phyloP scores from a whole-genome alignment of 768 basidiomycete species.

The Boletellus sp. region DNA sequence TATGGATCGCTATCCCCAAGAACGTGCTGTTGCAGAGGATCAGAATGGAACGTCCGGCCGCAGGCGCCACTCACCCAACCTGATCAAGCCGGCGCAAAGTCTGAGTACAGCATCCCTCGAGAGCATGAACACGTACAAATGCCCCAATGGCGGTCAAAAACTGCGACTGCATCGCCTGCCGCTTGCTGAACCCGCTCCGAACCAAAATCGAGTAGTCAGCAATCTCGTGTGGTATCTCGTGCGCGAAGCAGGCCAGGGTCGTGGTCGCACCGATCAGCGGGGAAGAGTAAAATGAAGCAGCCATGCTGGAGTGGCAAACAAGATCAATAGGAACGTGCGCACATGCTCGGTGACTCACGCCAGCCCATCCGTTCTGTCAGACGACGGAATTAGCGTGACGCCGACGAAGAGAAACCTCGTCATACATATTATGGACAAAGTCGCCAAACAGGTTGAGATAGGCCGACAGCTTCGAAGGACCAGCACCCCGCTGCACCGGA shows the following conservation, averaged over 20 bases:
- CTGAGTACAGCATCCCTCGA: slow-evolving; percentile 7
- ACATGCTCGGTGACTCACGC: slow-evolving; percentile 52
- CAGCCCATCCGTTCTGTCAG: slow-evolving; percentile 80
- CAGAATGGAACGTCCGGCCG: slow-evolving; percentile 3
- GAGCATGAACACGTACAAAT: slow-evolving; percentile 51
- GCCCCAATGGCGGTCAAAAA: slow-evolving; percentile 90
- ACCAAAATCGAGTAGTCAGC: slow-evolving; percentile 96
- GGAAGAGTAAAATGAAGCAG: slow-evolving; percentile 95
- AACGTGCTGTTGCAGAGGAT: slow-evolving; percentile 54
- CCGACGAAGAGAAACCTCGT: slow-evolving; percentile 9
- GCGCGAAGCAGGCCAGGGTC: slow-evolving; percentile 91
- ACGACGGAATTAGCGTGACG: slow-evolving; percentile 13
- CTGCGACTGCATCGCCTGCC: slow-evolving; percentile 90
- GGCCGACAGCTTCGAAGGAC: slow-evolving; percentile 81
- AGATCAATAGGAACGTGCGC: slow-evolving; percentile 1
- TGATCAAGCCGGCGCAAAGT: slow-evolving; percentile 28
- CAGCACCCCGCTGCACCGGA: slow-evolving; percentile 30
- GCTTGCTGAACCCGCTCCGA: slow-evolving; percentile 85
- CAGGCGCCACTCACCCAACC: slow-evolving; percentile 31
- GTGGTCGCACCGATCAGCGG: slow-evolving; percentile 92
- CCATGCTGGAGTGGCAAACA: slow-evolving; percentile 55
- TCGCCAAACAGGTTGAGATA: slow-evolving; percentile 92
- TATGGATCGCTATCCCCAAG: slow-evolving; percentile 84
- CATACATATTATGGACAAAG: slow-evolving; percentile 89
- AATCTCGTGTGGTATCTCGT: slow-evolving; percentile 95